A percentile compares a stretch with the other conserved stretches of the same genome.
Conservation (phyloP, 371 early-diverging fungal species). For the Lichtheimia ramosa region DNA sequence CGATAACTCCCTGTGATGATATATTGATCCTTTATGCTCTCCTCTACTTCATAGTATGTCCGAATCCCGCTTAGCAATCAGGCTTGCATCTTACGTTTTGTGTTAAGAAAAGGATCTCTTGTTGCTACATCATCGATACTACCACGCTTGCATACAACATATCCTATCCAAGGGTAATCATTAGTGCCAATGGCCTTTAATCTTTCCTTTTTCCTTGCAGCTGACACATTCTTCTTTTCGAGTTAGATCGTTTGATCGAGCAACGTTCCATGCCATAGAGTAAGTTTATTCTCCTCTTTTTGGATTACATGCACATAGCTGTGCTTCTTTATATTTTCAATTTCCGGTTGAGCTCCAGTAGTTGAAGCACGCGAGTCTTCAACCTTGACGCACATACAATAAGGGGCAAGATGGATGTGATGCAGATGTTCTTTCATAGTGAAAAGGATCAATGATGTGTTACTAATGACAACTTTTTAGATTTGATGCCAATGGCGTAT, state of each 20-base stretch:
- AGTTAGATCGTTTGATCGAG: constrained; percentile 28
- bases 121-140: constrained; percentile 51
- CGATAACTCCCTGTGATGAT: no score
- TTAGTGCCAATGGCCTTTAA: neutral
- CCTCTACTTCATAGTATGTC: constrained; percentile 57
- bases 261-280: constrained; percentile 40
- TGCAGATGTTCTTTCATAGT: neutral
- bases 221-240: no score
- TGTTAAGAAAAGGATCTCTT: constrained; percentile 75
- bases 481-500: constrained; percentile 27
- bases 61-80: constrained; percentile 71
- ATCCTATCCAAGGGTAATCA: constrained; percentile 72
- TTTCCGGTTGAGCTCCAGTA: no score
- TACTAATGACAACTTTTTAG: constrained; percentile 6
- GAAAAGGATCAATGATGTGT: constrained; percentile 24
- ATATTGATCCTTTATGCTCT: neutral
- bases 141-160: constrained; percentile 76
- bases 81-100: constrained; percentile 76
- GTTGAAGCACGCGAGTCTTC: no score
- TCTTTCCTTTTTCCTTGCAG: no score
- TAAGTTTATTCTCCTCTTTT: constrained; percentile 15
- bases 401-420: no score
- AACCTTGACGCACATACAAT: no score
- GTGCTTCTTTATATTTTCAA: no score
- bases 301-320: no score